These are phyloP conservation scores for Penicillium brevicompactum DNA, from an alignment of 2,329 filamentous ascomycete species.

Conservation along the genomic window DNA sequence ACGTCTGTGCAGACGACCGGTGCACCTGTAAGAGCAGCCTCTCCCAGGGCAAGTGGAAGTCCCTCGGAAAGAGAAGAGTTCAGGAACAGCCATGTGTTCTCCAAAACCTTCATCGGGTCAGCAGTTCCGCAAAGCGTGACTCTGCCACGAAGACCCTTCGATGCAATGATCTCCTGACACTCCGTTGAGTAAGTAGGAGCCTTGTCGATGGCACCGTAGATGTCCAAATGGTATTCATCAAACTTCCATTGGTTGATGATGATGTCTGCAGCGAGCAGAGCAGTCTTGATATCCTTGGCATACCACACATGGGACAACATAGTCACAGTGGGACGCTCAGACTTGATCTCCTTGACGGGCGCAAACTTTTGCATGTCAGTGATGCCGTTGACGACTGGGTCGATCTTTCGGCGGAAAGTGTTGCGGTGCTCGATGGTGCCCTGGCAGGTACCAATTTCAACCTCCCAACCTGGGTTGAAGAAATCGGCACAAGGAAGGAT, in stretches of 20 bases:
- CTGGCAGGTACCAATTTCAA: constrained; percentile 62
- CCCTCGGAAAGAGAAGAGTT: constrained; percentile 51
- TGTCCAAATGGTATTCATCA: constrained; percentile 62
- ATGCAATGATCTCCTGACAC: constrained; percentile 60
- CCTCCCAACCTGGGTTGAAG: constrained; percentile 67
- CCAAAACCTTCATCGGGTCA: constrained; percentile 57
- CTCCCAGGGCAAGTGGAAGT: constrained; percentile 48
- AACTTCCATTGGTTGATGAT: constrained; percentile 69
- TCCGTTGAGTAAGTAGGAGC: constrained; percentile 63
- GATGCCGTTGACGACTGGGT: constrained; percentile 67
- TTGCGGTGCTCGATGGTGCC: constrained; percentile 60
- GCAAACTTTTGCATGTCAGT: constrained; percentile 65
- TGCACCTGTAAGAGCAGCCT: constrained; percentile 49
- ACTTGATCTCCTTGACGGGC: constrained; percentile 61
- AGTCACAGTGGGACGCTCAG: constrained; percentile 62
- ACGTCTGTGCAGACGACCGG: constrained; percentile 48
- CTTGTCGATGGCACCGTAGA: constrained; percentile 66
- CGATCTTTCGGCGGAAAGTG: constrained; percentile 61
- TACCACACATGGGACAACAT: constrained; percentile 63
- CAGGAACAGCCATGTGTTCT: constrained; percentile 60
- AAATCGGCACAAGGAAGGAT: constrained; percentile 61
- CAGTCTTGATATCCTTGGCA: constrained; percentile 65
- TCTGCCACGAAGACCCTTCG: constrained; percentile 54
- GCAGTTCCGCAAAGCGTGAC: constrained; percentile 60
- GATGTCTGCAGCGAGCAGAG: constrained; percentile 64